Base-by-base conservation (phyloP, 2,329 filamentous ascomycete genomes). In the Moelleriella libera region DNA sequence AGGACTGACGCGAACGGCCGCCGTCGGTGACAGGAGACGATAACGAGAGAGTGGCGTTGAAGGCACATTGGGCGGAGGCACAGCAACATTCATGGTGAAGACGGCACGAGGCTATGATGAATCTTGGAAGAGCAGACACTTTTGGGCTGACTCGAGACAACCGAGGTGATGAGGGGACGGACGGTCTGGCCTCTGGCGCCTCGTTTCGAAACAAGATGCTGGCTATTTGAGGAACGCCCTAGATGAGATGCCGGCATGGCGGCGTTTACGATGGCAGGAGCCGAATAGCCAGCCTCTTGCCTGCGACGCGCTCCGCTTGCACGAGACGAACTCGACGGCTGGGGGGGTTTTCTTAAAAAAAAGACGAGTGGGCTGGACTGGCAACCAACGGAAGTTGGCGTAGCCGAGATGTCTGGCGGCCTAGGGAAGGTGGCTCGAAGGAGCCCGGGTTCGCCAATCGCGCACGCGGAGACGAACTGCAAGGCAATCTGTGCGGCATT, bases 1-100 rank as follows among this genome's bases (percentile, higher is more conserved):
- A 5, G 82, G 82, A 51, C 77, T 82, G n/a, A 85, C 81, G 32
- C 79, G 70, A 28, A 86, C 69, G 0, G 74, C 72, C 2, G 83
- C 82, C 0, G 71, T 76, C 8, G 82, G 80, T 1, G 82, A 76
- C 10, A 87, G 72, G 43, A 86, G 63, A 6, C 82, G 78, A 55
- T 85, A 83, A 47, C 78, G 73, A 50, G 70, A 79, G 52, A 86
- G 63, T 48, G 77, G 73, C 49, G 79, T 80, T 60, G 75, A 70
- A 30, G 78, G 72, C 4, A 70, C 63, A 4, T 74, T 67, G 5
- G 73, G 68, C 45, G 56, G 52, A 14, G 66, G 65, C 34, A 50
- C n/a, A n/a, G 47, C 47, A 14, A 34, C 46, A 34, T 50, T 49
- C 53, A 54, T 54, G 47, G 49, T 51, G 32, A 11, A 7, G 32